Evolutionary conservation across 345 rosid species (phyloP), one percentile per base, ranked within the genome.

Genomic region (Passiflora organensis): DNA sequence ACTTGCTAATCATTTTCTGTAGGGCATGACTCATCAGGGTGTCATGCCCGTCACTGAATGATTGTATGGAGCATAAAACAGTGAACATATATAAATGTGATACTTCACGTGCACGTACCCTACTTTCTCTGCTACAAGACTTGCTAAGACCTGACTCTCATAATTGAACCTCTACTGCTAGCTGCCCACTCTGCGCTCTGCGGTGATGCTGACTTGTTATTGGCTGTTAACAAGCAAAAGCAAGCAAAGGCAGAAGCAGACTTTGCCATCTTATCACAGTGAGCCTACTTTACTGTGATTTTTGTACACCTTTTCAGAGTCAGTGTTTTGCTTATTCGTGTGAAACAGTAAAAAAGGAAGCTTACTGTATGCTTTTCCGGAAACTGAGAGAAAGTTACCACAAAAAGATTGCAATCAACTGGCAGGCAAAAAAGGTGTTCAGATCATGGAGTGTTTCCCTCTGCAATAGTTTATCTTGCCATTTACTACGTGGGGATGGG

Each of bases 381-480:
- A n/a, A 17, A 32, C 37, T 17, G 42, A 59, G 43, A 45, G 16
- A 42, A 16, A 13, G 42, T 32, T 32, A 52, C 12, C 34, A 3
- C 34, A 28, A 3, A 56, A 34, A 32, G 48, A 43, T 46, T 12
- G 6, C 16, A 47, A 37, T 62, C 32, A 44, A 18, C 48, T 71
- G 18, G 49, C 41, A 57, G 48, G 53, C 48, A 62, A 58, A 62
- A 62, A 64, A 59, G 48, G 58, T 46, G 0, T 24, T 18, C 10
- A 16, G 20, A 72, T 48, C 76, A 63, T 72, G 65, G 68, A 19
- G 23, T 66, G 72, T 44, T 66, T 60, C 8, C 8, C 60, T 32
- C 56, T 21, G 48, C 72, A 66, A 62, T 63, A 24, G 25, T 49
- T 49, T 28, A 28, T 28, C 34, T 28, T 28, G 8, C 34, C 8